A percentile compares a stretch with the other conserved stretches of the same genome.
Conservation (phyloP, 805 yeast species). For the Kurtzmaniella fragi region DNA sequence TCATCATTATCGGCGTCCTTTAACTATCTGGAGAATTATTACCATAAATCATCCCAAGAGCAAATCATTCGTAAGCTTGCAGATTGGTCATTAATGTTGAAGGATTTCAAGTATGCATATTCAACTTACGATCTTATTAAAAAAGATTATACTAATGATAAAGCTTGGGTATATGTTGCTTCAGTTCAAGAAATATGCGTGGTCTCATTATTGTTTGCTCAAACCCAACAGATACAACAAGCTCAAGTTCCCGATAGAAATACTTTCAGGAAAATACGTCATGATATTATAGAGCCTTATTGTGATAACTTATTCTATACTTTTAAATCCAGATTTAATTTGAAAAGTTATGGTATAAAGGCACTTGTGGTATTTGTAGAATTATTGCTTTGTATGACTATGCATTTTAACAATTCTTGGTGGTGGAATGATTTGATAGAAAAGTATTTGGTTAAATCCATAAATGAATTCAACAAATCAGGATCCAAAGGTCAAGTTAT, state of each 20-base stretch:
- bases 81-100: slow-evolving; percentile 88
- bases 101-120: slow-evolving; percentile 82
- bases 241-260: slow-evolving; percentile 27
- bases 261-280: slow-evolving; percentile 43
- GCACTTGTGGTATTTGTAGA: slow-evolving; percentile 66
- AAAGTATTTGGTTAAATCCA: slow-evolving; percentile 39
- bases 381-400: slow-evolving; percentile 49
- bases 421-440: slow-evolving; percentile 43
- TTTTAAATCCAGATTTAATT: slow-evolving; percentile 63
- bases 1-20: slow-evolving; percentile 25
- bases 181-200: slow-evolving; percentile 88
- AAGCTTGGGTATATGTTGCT: slow-evolving; percentile 77
- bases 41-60: slow-evolving; percentile 60
- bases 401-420: slow-evolving; percentile 35
- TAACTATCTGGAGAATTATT: slow-evolving; percentile 50
- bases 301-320: slow-evolving; percentile 73
- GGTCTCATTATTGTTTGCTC: slow-evolving; percentile 60
- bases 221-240: slow-evolving; percentile 32
- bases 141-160: slow-evolving; percentile 71
- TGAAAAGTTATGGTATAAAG: slow-evolving; percentile 67
- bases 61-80: slow-evolving; percentile 77
- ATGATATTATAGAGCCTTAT: slow-evolving; percentile 53
- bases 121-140: slow-evolving; percentile 77
- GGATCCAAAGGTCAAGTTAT: slow-evolving; percentile 41
- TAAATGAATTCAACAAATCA: slow-evolving; percentile 43